phyloP scores from a whole-genome alignment of 192 early-diverging fungal species.

The Coemansia sp. region DNA sequence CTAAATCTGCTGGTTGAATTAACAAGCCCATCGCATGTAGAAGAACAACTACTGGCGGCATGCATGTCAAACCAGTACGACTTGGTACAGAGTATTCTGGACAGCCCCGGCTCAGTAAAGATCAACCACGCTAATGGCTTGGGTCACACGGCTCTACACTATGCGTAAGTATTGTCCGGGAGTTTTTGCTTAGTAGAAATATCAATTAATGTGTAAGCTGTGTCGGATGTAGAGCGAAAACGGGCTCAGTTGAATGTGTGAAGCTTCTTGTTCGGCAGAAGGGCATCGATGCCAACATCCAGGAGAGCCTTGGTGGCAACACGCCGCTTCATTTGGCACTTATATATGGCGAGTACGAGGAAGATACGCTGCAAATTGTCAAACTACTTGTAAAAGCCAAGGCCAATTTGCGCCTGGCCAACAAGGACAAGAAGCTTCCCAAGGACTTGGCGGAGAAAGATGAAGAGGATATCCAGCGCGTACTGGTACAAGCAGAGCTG shows the following conservation, averaged over 20 bases:
- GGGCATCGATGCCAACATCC: constrained; percentile 58
- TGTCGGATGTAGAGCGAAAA: constrained; percentile 42
- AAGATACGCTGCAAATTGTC: constrained; percentile 60
- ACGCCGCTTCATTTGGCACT: constrained; percentile 73
- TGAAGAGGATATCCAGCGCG: constrained; percentile 28
- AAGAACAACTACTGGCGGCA: constrained; percentile 67
- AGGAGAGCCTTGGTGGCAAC: constrained; percentile 56
- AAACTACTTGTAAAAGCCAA: constrained; percentile 57
- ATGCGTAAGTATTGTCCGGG: constrained; percentile 46
- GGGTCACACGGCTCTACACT: constrained; percentile 70
- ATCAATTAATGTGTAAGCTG: no score
- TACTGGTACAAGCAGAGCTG: constrained; percentile 34
- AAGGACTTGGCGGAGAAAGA: constrained; percentile 20
- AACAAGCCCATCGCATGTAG: constrained; percentile 36
- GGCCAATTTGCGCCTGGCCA: constrained; percentile 52
- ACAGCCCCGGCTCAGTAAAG: constrained; percentile 46
- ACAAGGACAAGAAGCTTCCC: constrained; percentile 35
- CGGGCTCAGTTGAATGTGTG: constrained; percentile 60
- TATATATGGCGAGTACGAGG: constrained; percentile 54
- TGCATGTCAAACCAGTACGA: constrained; percentile 70
- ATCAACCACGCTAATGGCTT: constrained; percentile 62
- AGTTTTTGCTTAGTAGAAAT: not conserved
- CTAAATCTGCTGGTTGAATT: not conserved
- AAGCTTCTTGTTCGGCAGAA: constrained; percentile 55
- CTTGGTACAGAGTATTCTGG: constrained; percentile 60